Base-by-base conservation (phyloP, 352 stramenopile species). In the Hyaloperonospora arabidopsidis region DNA sequence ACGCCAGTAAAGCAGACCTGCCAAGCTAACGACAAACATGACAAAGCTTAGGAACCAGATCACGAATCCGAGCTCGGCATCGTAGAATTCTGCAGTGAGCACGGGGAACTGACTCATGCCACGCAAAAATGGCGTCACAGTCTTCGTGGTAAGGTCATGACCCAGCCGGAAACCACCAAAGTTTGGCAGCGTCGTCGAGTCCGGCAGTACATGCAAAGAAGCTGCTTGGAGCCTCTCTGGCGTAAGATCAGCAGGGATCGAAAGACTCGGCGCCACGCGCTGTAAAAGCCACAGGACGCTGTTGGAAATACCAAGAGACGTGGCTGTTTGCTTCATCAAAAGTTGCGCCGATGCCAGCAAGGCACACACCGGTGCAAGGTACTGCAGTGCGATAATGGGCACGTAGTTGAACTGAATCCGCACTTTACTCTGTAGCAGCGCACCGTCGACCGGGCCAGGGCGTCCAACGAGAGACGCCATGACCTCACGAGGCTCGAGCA, bases 321-420 rank as follows among this genome's bases (percentile, higher is more conserved):
- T 80, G 0, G 60, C 63, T 0, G 76, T 83, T 55, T 91, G 79
- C 17, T 74, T 70, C 44, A 72, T 67, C 6, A 87, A 59, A 25
- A 89, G 58, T 46, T 84, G 57, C n/a, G 61, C 62, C 1, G 64
- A 64, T 5, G 73, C 66, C 14, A 87, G 11, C 22, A 84, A 57
- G 0, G 67, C 59, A 35, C 63, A 68, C 12, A 76, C 57, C 0
- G 81, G 81, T 13, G 81, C 73, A n/a, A 91, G 57, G 61, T 87
- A 91, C 63, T 91, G 81, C 34, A 91, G 60, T 5, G 78, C 74
- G 49, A 91, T 80, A 54, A 91, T 80, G 15, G 81, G 81, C 11
- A 83, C 57, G 55, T 89, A 91, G 67, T 87, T 87, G 65, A 91
- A 89, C 63, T 88, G 81, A 40, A 91, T 65, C 45, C 79, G 73